phyloP scores from a whole-genome alignment of 2,329 filamentous ascomycete species.

The Calonectria pseudoreteaudii region DNA sequence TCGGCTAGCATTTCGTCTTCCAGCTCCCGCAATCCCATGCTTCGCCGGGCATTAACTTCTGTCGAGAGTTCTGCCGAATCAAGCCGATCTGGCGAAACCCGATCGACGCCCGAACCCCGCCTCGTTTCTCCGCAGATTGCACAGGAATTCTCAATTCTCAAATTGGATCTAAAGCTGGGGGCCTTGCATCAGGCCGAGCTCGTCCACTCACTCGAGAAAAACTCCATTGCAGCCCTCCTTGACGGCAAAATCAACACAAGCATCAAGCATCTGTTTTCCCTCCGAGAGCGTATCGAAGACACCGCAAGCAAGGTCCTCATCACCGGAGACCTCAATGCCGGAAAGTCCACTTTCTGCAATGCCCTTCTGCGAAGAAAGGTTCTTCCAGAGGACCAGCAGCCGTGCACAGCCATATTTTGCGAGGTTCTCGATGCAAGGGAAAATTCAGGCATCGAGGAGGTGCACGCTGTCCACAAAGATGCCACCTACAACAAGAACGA shows the following conservation, averaged over 20 bases:
- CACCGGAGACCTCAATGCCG: slow-evolving; percentile 95
- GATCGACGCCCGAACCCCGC: slow-evolving; percentile 76
- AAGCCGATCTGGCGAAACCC: slow-evolving; percentile 75
- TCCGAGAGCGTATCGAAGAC: slow-evolving; percentile 95
- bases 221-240: slow-evolving; percentile 87
- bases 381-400: slow-evolving; percentile 95
- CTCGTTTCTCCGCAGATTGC: slow-evolving; percentile 92
- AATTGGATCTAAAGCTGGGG: slow-evolving; percentile 93
- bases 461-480: slow-evolving; percentile 92
- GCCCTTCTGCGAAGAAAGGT: slow-evolving; percentile 93
- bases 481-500: slow-evolving; percentile 86
- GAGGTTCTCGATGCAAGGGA: slow-evolving; percentile 94
- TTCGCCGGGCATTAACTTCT: slow-evolving; percentile 80
- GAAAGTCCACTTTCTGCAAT: slow-evolving; percentile 99
- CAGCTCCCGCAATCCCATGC: slow-evolving; percentile 58
- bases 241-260: slow-evolving; percentile 96
- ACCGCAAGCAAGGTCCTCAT: slow-evolving; percentile 97
- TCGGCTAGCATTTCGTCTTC: slow-evolving; percentile 61
- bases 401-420: slow-evolving; percentile 98
- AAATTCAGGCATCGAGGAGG: slow-evolving; percentile 92
- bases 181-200: slow-evolving; percentile 87
- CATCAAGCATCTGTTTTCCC: slow-evolving; percentile 86
- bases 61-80: slow-evolving; percentile 74
- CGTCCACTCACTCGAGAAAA: slow-evolving; percentile 94
- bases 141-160: slow-evolving; percentile 95